Base-by-base conservation (phyloP, 805 yeast genomes). In the Candida morakotiae region DNA sequence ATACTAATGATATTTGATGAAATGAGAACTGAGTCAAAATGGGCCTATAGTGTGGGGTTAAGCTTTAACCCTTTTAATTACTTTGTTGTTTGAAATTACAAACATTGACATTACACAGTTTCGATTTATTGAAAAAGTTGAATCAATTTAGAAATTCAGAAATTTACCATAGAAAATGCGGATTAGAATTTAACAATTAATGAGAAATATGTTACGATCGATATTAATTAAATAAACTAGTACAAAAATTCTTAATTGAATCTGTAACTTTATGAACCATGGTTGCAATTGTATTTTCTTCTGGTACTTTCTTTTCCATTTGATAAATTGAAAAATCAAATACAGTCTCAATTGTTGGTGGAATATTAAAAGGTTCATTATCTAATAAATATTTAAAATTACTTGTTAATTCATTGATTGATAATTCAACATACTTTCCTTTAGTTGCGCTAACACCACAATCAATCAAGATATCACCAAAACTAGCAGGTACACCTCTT, bases 381-480 rank as follows among this genome's bases (percentile, higher is more conserved):
- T 41, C 32, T 2, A 20, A 6, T 34, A 53, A 60, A 5, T 81
- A 67, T 34, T 64, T 60, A 46, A 49, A 71, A 5, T 60, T 61
- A 1, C 77, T 62, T 8, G 44, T 43, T 38, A 79, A 48, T 28
- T 78, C 80, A 0, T 57, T 49, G 7, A 62, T 67, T 2, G 60
- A 41, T 7, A 83, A 51, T 3, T 62, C 49, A 7, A 80, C 71
- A 49, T 56, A 80, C 40, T 58, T 58, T 0, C 91, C 91, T 32
- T 52, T 57, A 8, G 56, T 50, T 0, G 61, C 65, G 6, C 61
- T 53, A 4, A 75, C 80, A 1, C 87, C 86, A 8, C 49, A 52
- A 20, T 62, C 60, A 28, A 81, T 69, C 34, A 80, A 52, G 0
- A 60, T 62, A 4, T 57, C 53, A 1, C 75, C 77, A 20, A 62